Percentiles rank a stretch among this genome's conserved stretches.
Evolutionary conservation across 2,329 filamentous ascomycete genomes (phyloP).

Genomic region (Fusarium multiceps): DNA sequence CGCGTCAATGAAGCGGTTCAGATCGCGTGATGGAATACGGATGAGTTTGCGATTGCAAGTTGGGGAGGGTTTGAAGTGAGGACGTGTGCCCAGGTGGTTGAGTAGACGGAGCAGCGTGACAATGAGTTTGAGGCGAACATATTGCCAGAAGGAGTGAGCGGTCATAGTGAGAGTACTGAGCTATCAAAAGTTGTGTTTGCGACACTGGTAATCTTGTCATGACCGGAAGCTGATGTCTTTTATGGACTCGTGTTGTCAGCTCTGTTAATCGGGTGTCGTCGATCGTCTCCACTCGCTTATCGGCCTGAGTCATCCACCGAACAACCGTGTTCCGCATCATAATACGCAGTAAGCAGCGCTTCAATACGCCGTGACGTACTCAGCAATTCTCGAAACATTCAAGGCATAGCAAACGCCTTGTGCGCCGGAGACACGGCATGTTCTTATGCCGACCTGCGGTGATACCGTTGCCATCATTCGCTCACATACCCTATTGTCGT

Average conservation of each 20-base stretch:
- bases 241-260: not conserved
- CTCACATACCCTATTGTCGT: too few relatives aligned
- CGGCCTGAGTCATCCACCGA: conserved; percentile 18
- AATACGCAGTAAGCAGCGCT: not conserved
- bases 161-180: not conserved
- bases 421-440: not conserved
- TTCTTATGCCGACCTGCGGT: too few relatives aligned
- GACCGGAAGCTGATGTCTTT: not conserved
- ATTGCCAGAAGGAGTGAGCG: conserved; percentile 21
- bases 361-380: not conserved
- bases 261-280: not conserved
- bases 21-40: conserved; percentile 46
- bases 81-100: conserved; percentile 25
- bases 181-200: fast-evolving
- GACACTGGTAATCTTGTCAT: too few relatives aligned
- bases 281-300: not conserved
- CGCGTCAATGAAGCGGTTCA: conserved; percentile 42
- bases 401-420: not conserved
- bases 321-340: fast-evolving
- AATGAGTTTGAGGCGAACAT: conserved; percentile 29
- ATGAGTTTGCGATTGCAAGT: conserved; percentile 23
- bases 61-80: conserved; percentile 19
- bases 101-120: conserved; percentile 25
- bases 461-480: too few relatives aligned
- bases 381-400: not conserved